A percentile compares a stretch with the other conserved stretches of the same genome.
These are phyloP conservation scores for Aureobasidium zeae DNA, from an alignment of 2,329 filamentous ascomycete genomes.

Conservation along the genomic window DNA sequence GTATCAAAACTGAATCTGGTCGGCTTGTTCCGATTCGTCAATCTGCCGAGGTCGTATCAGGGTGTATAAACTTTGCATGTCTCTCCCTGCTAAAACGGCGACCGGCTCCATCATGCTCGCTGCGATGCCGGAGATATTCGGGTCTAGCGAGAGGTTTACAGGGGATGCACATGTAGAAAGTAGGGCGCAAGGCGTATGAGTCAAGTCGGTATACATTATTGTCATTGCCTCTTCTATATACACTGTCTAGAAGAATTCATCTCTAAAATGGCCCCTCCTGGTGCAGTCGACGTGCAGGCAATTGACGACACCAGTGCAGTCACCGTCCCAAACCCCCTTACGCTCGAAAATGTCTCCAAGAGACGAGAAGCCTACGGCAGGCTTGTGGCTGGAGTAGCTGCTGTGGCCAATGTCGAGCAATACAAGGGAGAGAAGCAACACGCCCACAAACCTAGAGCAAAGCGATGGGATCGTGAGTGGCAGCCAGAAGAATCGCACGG, in stretches of 20 bases:
- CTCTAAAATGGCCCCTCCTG: slow-evolving; percentile 9
- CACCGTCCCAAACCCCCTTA: slow-evolving; percentile 44
- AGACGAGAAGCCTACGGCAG: slow-evolving; percentile 63
- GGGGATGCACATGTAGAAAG: not conserved
- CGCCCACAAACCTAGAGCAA: slow-evolving; percentile 62
- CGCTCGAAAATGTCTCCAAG: slow-evolving; percentile 56
- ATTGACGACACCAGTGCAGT: slow-evolving; percentile 26
- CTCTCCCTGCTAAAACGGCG: too few relatives aligned
- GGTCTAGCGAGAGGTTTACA: not conserved
- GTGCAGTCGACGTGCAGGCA: slow-evolving; percentile 11
- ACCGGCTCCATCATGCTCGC: not conserved
- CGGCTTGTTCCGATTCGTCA: too few relatives aligned
- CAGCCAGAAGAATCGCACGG: not conserved
- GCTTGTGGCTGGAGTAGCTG: slow-evolving; percentile 66
- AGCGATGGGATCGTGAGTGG: slow-evolving; percentile 72
- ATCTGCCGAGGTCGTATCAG: slow-evolving; percentile 11
- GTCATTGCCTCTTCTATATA: not conserved
- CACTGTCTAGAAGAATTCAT: not conserved
- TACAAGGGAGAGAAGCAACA: slow-evolving; percentile 62
- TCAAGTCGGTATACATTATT: slow-evolving; percentile 9
- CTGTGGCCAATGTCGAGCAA: slow-evolving; percentile 66
- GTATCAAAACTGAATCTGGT: too few relatives aligned
- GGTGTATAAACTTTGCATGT: too few relatives aligned
- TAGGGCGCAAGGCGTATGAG: slow-evolving; percentile 9
- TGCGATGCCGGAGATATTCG: slow-evolving; percentile 12